A percentile compares a stretch with the other conserved stretches of the same genome.
phyloP scores from a whole-genome alignment of 768 basidiomycete species.

The Russula foetens region DNA sequence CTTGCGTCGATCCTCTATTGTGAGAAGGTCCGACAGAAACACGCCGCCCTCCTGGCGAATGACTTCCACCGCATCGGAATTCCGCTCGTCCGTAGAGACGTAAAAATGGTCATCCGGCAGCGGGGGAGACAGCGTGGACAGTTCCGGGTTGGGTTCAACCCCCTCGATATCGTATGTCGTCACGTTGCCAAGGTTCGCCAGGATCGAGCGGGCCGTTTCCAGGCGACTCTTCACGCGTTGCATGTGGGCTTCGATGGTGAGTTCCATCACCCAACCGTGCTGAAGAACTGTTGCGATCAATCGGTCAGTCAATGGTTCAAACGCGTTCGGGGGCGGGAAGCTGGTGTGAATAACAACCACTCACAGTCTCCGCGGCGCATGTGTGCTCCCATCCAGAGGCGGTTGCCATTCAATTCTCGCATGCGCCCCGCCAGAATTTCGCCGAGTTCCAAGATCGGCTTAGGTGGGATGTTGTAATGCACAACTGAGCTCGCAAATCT shows the following conservation, averaged over 20 bases:
- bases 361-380: conserved; percentile 39
- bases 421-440: conserved; percentile 29
- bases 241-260: conserved; percentile 29
- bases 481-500: conserved; percentile 11
- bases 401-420: conserved; percentile 18
- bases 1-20: conserved; percentile 31
- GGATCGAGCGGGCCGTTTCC: conserved; percentile 25
- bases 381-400: conserved; percentile 28
- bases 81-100: conserved; percentile 38
- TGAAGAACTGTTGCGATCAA: conserved; percentile 25
- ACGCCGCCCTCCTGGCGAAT: conserved; percentile 33
- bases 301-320: too few relatives aligned
- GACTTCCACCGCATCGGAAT: conserved; percentile 26
- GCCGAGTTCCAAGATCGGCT: conserved; percentile 25
- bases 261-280: conserved; percentile 30
- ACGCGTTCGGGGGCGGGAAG: too few relatives aligned
- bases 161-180: conserved; percentile 6
- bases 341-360: conserved; percentile 13
- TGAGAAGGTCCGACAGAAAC: conserved; percentile 35
- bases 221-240: conserved; percentile 26
- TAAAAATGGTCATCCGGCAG: conserved; percentile 21
- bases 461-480: neutral
- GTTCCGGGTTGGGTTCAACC: conserved; percentile 1
- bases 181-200: conserved; percentile 12
- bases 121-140: neutral